Evolutionary conservation across 1,284 basidiomycete species (phyloP).

Genomic region (Inonotus obliquus): DNA sequence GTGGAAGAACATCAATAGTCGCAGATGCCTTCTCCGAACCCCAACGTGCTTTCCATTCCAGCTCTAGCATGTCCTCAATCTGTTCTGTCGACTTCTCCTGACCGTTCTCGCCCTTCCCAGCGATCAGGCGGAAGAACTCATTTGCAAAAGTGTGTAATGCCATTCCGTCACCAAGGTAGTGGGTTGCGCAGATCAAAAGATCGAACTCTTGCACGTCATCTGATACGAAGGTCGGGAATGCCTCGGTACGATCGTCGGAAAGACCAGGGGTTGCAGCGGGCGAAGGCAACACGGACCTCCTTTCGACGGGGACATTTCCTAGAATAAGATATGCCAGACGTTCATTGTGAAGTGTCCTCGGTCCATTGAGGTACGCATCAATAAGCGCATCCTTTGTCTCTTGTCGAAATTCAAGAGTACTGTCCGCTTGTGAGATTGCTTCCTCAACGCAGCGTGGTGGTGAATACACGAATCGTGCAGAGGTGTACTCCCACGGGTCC

Average conservation of each 20-base stretch:
- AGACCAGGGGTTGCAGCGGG: constrained; percentile 28
- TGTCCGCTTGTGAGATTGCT: constrained; percentile 8
- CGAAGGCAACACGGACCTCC: constrained; percentile 33
- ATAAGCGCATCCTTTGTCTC: constrained; percentile 42
- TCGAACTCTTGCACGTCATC: constrained; percentile 34
- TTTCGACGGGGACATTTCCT: constrained; percentile 33
- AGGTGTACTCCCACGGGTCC: constrained; percentile 47
- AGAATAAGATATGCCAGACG: constrained; percentile 69
- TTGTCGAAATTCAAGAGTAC: constrained; percentile 3
- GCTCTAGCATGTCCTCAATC: constrained; percentile 38
- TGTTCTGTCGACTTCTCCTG: constrained; percentile 35
- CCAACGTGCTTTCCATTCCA: constrained; percentile 45
- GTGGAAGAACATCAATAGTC: constrained; percentile 37
- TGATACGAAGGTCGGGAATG: constrained; percentile 3
- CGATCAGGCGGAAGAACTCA: constrained; percentile 62
- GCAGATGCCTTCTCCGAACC: constrained; percentile 18
- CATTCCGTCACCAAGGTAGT: constrained; percentile 77
- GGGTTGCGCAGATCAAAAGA: constrained; percentile 62
- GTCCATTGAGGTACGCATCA: constrained; percentile 66
- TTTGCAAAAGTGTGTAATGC: constrained; percentile 71
- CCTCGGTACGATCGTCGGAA: constrained; percentile 4
- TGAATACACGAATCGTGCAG: constrained; percentile 57
- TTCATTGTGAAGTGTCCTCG: constrained; percentile 63
- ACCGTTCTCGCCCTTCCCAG: constrained; percentile 24
- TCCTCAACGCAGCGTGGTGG: constrained; percentile 11